A percentile compares a stretch with the other conserved stretches of the same genome.
phyloP scores from a whole-genome alignment of 306 rosid genomes.

The Mimosa bimucronata region DNA sequence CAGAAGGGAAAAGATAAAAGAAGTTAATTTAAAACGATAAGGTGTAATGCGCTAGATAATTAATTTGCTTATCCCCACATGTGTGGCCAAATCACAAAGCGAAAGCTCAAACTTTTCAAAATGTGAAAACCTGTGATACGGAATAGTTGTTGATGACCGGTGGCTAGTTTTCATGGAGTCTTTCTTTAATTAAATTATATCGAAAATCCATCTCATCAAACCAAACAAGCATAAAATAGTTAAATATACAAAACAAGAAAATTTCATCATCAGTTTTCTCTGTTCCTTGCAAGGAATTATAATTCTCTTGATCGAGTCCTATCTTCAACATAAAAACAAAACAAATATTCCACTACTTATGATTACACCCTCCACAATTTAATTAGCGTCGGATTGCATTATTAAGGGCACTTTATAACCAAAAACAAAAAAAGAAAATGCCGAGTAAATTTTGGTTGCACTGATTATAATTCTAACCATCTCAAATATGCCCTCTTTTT shows the following conservation, averaged over 20 bases:
- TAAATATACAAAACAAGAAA: neutral
- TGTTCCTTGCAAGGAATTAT: neutral
- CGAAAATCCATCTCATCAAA: neutral
- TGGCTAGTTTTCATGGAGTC: neutral
- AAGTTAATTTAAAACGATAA: neutral
- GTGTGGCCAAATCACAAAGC: neutral
- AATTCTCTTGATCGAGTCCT: neutral
- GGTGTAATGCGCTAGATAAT: neutral
- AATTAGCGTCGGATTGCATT: no score
- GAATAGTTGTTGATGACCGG: constrained; percentile 12
- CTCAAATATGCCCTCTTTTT: no score
- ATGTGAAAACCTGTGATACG: neutral
- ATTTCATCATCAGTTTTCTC: neutral
- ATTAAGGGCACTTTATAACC: no score
- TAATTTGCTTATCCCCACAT: neutral
- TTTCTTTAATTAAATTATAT: neutral
- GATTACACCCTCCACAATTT: neutral
- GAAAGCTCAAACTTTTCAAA: neutral
- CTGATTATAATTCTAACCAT: no score
- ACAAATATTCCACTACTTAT: neutral
- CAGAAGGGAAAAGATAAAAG: neutral
- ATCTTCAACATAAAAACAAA: neutral
- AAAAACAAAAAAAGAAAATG: no score
- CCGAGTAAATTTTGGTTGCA: no score
- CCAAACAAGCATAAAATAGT: neutral